phyloP scores from a whole-genome alignment of 139 green algal genomes.

The Micromonas pusilla region DNA sequence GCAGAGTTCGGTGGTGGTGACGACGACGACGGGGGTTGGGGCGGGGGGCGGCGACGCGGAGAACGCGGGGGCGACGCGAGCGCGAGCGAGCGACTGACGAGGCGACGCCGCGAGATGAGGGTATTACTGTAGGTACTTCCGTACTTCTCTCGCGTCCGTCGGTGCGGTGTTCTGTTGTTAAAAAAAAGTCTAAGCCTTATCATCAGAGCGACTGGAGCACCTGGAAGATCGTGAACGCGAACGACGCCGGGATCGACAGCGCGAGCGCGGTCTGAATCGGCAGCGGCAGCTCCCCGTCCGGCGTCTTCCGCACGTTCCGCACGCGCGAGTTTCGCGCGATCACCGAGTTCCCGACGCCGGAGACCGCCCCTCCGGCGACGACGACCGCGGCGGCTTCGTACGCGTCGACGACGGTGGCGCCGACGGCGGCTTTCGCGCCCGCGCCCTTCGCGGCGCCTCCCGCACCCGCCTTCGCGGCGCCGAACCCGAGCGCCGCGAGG shows the following conservation, averaged over 20 bases:
- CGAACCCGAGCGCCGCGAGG: neutral
- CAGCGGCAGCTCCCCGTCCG: neutral
- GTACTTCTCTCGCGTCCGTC: no score
- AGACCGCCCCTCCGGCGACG: neutral
- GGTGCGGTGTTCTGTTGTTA: no score
- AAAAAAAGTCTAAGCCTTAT: no score
- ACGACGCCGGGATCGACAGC: slow-evolving; percentile 24
- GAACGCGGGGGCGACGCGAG: no score
- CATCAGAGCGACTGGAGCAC: neutral
- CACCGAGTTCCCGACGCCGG: neutral
- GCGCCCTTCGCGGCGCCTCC: neutral
- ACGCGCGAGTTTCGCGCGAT: neutral
- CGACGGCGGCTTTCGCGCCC: neutral
- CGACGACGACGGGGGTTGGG: no score
- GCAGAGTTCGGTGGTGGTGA: no score
- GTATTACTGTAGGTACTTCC: no score
- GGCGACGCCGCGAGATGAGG: no score
- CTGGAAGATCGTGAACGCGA: neutral
- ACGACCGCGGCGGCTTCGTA: neutral
- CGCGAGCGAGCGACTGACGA: no score
- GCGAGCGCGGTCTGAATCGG: slow-evolving; percentile 6
- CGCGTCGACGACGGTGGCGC: neutral
- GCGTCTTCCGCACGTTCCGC: neutral
- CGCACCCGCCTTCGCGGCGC: neutral
- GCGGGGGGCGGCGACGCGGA: no score